A percentile compares a stretch with the other conserved stretches of the same genome.
Evolutionary conservation across 75 land plant species (phyloP).

Genomic region (Azolla pinnata): DNA sequence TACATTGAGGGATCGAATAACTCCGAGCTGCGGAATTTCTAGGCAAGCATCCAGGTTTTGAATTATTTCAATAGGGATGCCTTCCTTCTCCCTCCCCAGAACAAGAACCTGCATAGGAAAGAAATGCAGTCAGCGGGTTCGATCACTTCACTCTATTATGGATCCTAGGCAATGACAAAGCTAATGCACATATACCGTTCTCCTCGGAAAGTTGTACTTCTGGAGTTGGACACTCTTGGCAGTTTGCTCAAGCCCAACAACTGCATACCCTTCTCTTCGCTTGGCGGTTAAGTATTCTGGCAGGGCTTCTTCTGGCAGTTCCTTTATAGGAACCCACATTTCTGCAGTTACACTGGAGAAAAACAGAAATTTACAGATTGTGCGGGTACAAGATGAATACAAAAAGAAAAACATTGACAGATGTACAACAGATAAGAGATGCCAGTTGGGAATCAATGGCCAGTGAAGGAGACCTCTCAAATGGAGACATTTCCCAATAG

Average conservation of each 20-base stretch:
- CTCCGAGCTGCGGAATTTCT: slow-evolving; percentile 83
- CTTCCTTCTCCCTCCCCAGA: slow-evolving; percentile 83
- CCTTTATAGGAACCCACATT: slow-evolving; percentile 77
- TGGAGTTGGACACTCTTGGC: slow-evolving; percentile 67
- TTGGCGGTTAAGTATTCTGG: slow-evolving; percentile 52
- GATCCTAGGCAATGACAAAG: background rate
- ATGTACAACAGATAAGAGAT: background rate
- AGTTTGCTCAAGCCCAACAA: slow-evolving; percentile 89
- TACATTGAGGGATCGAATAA: slow-evolving; percentile 79
- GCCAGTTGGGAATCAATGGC: too few species aligned
- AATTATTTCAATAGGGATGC: slow-evolving; percentile 76
- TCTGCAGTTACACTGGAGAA: slow-evolving; percentile 78
- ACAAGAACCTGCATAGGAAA: slow-evolving; percentile 58
- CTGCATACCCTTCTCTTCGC: slow-evolving; percentile 55
- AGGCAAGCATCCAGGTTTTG: slow-evolving; percentile 77
- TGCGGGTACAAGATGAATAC: background rate
- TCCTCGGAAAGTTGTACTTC: slow-evolving; percentile 49
- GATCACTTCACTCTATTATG: too few species aligned
- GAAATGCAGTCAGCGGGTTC: background rate
- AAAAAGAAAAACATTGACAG: background rate
- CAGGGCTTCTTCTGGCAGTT: slow-evolving; percentile 58
- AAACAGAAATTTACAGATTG: background rate
- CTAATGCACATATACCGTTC: slow-evolving; percentile 35
- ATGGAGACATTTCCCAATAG: too few species aligned
- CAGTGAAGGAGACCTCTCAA: too few species aligned